Conservation (phyloP, 768 basidiomycete species). For the Chalciporus sphaerocephalus region DNA sequence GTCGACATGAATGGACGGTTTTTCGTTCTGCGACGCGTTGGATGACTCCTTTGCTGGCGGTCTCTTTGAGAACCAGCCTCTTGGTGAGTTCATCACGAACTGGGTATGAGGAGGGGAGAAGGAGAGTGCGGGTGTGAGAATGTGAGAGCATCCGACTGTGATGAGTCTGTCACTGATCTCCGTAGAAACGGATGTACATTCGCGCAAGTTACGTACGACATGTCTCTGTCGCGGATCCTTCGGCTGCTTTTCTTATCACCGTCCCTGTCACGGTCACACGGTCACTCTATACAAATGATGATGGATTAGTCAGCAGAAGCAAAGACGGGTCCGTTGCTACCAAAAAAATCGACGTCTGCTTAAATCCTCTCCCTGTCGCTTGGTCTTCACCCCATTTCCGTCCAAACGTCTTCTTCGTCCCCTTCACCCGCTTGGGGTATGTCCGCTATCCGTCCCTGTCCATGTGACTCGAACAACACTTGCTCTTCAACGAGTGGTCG, state of each 20-base stretch:
- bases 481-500: conserved; percentile 56
- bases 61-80: conserved; percentile 27
- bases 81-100: background rate
- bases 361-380: background rate
- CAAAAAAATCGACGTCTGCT: no score
- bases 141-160: background rate
- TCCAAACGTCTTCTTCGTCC: conserved; percentile 67
- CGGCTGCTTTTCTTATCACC: no score
- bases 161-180: background rate
- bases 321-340: no score
- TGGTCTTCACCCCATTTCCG: conserved; percentile 47
- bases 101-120: background rate
- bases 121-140: background rate
- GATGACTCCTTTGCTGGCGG: conserved; percentile 27
- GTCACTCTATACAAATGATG: no score
- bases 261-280: background rate
- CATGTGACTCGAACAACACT: conserved; percentile 60
- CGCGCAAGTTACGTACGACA: background rate
- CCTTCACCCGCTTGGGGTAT: conserved; percentile 62
- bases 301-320: no score
- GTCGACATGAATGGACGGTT: conserved; percentile 17
- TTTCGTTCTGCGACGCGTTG: conserved; percentile 31
- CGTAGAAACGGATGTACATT: conserved; percentile 11
- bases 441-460: conserved; percentile 37
- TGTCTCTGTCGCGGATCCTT: background rate